Evolutionary conservation across 1,284 basidiomycete genomes (phyloP), one percentile per base, ranked within the genome.

Genomic region (Ustilago sp.): DNA sequence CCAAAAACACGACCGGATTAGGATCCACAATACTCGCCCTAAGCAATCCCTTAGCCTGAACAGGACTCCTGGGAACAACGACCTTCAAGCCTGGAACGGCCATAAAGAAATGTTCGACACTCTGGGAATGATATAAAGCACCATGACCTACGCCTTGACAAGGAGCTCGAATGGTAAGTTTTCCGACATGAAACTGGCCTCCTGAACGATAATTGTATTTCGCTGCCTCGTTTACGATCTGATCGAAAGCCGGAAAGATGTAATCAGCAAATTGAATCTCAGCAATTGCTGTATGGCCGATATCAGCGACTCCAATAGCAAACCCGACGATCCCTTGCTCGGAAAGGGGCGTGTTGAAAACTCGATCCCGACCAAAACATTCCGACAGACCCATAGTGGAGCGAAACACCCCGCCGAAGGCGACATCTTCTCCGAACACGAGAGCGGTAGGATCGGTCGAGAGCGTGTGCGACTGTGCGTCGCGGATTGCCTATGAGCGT

Each of bases 141-240:
- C 95, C 80, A 61, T 77, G 80, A 3, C 79, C 83, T 1, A 80
- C 77, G 0, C 73, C 66, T 54, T 75, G 70, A 56, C 74, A 75
- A 4, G 63, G 83, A 13, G 93, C 92, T 9, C 95, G 91, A 59
- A 98, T 90, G 0, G 95, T 98, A 48, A 98, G 88, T 1, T 91
- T 91, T 11, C 95, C 95, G 6, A 92, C 93, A 66, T 92, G 90
- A 87, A 91, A 96, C 61, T 90, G 89, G 0, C 94, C 94, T 19
- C 93, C 94, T 13, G 93, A 94, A 15, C 94, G 92, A 85, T 94
- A 98, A 53, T 93, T 90, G 80, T 93, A 92, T 87, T 98, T 98
- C 45, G 95, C 94, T 2, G 94, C 95, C 87, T 98, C 95, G 81
- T 97, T 98, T 54, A 98, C 94, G 39, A 98, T 89, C 92, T 96